These are phyloP conservation scores for Arctium lappa DNA, from an alignment of 129 eudicot species.

Conservation along the genomic window DNA sequence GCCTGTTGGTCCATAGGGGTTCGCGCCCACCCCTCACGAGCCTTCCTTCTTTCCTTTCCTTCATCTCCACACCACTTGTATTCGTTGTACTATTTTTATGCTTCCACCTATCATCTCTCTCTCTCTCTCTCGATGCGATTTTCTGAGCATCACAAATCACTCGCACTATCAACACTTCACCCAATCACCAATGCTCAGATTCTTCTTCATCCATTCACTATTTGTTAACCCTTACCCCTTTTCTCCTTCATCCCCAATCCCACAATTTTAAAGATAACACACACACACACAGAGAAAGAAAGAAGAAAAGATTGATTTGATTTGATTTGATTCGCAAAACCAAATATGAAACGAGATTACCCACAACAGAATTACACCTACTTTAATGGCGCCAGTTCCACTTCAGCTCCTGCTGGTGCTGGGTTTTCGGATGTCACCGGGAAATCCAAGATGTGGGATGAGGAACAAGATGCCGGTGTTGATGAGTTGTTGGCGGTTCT, in stretches of 20 bases:
- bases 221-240: not conserved
- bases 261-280: not conserved
- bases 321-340: not conserved
- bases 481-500: constrained; percentile 67
- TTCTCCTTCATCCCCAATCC: not conserved
- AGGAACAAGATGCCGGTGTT: constrained; percentile 47
- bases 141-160: too few species aligned
- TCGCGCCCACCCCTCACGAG: constrained; percentile 33
- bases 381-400: not conserved
- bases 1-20: constrained; percentile 21
- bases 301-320: too few species aligned
- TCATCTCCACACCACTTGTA: constrained; percentile 11
- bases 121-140: not conserved
- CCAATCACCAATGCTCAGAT: not conserved
- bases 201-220: constrained; percentile 5
- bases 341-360: constrained; percentile 20
- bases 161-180: not conserved
- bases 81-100: constrained; percentile 14
- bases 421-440: not conserved
- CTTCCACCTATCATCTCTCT: constrained; percentile 7
- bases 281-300: not conserved
- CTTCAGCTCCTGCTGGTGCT: constrained; percentile 3
- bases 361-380: not conserved
- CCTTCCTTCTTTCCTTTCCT: not conserved
- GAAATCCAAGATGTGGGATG: constrained; percentile 35